Evolutionary conservation across 179 eudicot genomes (phyloP).

Genomic region (Spergularia azorica): DNA sequence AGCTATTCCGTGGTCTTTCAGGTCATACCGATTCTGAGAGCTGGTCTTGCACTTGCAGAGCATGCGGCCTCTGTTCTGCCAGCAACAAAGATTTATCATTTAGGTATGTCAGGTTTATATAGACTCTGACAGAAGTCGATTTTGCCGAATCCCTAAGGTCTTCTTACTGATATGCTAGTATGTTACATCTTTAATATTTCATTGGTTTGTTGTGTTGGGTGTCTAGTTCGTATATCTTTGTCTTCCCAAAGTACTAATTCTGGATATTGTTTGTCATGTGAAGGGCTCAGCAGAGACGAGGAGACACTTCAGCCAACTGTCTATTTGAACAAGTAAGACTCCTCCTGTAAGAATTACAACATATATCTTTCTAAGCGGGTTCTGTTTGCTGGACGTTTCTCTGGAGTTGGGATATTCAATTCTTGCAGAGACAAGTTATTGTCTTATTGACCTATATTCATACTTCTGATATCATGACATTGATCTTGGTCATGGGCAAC

Average conservation of each 20-base stretch:
- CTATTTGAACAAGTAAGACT: constrained; percentile 89
- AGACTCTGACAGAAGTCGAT: neutral
- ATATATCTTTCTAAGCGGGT: neutral
- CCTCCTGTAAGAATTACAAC: neutral
- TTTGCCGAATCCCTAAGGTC: neutral
- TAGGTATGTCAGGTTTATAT: constrained; percentile 49
- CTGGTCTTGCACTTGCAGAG: constrained; percentile 98
- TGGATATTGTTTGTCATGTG: constrained; percentile 15
- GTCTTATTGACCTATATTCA: neutral
- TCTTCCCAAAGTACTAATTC: neutral
- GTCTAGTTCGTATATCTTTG: constrained; percentile 9
- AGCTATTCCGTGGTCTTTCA: constrained; percentile 33
- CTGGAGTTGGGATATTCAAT: neutral
- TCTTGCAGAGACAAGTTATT: neutral
- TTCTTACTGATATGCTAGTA: neutral
- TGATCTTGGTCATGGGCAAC: neutral
- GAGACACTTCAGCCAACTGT: constrained; percentile 91
- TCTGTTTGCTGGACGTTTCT: neutral
- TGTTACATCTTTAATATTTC: neutral
- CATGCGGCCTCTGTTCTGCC: constrained; percentile 87
- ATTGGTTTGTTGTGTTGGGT: constrained; percentile 1
- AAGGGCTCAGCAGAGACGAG: constrained; percentile 84
- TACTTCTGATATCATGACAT: neutral
- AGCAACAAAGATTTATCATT: constrained; percentile 79
- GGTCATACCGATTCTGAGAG: constrained; percentile 90